Percentiles rank a stretch among this genome's conserved stretches.
These are phyloP conservation scores for Lactarius psammicola DNA, from an alignment of 768 basidiomycete species.

Conservation along the genomic window DNA sequence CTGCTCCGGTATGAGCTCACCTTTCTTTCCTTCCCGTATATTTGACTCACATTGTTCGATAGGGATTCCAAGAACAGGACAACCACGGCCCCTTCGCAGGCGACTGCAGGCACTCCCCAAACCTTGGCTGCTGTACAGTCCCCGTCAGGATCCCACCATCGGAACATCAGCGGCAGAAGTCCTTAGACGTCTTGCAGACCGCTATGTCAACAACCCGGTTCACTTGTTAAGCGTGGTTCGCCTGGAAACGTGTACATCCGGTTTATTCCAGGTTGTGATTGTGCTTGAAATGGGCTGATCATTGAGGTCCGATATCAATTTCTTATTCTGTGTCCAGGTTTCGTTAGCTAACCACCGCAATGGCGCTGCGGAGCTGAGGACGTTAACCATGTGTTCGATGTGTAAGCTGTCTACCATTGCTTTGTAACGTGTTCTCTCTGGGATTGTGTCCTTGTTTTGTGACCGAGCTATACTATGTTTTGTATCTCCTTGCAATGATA, in stretches of 20 bases:
- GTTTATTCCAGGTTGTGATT: not conserved
- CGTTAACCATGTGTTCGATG: not conserved
- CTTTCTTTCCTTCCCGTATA: not conserved
- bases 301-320: not conserved
- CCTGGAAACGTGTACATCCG: not conserved
- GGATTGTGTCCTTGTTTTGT: not conserved
- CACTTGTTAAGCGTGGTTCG: too few species aligned
- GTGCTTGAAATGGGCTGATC: not conserved
- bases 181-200: not conserved
- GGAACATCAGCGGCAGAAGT: not conserved
- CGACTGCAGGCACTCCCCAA: not conserved
- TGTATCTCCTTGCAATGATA: not conserved
- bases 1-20: not conserved
- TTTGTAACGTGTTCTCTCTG: not conserved
- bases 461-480: not conserved
- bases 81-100: not conserved
- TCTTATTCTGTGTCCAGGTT: not conserved
- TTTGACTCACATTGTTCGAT: not conserved
- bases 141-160: not conserved
- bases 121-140: not conserved
- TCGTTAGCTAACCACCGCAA: not conserved
- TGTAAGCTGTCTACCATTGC: not conserved
- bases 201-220: not conserved
- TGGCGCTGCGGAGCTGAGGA: not conserved
- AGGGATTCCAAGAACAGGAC: not conserved